Evolutionary conservation across 2,329 filamentous ascomycete genomes (phyloP).

Genomic region (Alternaria consortialis): DNA sequence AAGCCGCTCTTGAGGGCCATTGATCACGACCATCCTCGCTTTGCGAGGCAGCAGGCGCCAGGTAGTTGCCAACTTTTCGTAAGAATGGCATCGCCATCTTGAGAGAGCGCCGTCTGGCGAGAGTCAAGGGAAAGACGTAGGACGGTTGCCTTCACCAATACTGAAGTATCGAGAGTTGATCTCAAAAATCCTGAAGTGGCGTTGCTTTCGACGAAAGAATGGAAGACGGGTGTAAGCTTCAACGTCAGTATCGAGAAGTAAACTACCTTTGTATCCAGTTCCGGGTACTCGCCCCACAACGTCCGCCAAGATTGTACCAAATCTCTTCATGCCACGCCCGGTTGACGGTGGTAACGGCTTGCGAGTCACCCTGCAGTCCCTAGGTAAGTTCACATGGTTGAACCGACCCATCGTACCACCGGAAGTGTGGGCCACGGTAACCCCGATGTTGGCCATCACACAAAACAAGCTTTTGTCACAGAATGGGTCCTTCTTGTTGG

Average conservation of each 20-base stretch:
- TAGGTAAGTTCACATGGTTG: constrained; percentile 4
- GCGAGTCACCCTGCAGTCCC: constrained; percentile 5
- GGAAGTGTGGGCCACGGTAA: background rate
- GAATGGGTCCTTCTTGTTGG: background rate
- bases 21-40: constrained; percentile 60
- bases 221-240: background rate
- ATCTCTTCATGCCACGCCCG: constrained; percentile 1
- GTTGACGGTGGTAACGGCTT: constrained; percentile 8
- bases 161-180: background rate
- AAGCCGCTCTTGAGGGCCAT: constrained; percentile 65
- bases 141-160: constrained; percentile 2
- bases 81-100: constrained; percentile 28
- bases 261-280: constrained; percentile 29
- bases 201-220: background rate
- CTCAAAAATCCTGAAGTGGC: background rate
- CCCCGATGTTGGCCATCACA: constrained; percentile 4
- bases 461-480: constrained; percentile 16
- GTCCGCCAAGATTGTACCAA: constrained; percentile 27
- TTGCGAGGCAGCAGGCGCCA: constrained; percentile 47
- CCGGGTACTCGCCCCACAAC: constrained; percentile 16
- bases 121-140: background rate
- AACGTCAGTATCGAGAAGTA: background rate
- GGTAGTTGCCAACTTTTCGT: constrained; percentile 38
- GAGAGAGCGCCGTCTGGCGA: background rate
- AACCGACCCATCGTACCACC: constrained; percentile 1